Base-by-base conservation (phyloP, 2,329 filamentous ascomycete genomes). In the Cladosporium sp. region DNA sequence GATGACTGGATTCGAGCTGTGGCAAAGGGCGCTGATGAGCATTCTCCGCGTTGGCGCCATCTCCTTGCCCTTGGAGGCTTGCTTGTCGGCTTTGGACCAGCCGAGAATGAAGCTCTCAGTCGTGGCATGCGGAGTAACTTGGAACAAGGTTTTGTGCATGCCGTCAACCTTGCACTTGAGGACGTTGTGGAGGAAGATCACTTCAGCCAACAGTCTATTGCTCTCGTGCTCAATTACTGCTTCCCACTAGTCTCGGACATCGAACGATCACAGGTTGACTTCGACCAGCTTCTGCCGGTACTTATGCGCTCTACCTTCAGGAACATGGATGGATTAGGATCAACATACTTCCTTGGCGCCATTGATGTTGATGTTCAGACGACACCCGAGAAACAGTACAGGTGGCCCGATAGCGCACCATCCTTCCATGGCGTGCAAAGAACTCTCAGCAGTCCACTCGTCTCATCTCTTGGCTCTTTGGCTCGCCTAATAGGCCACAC, bases 51-150 rank as follows among this genome's bases (percentile, higher is more conserved):
- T 68, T 96, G 91, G 91, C 87, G 91, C 72, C 92, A 96, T 72
- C 74, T 92, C 30, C 78, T 96, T n/a, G 82, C 92, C 5, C 82
- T 96, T 8, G 86, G 87, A 0, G 92, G 91, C 3, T 77, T 96
- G 20, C 74, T 96, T 59, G 82, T 93, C 69, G 91, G 90, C 8
- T 87, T 92, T 69, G 88, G 89, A 64, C 78, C 82, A 15, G 80
- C 84, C 61, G 82, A 86, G 40, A 76, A 85, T 47, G 81, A 82
- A 60, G 83, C 84, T n/a, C 73, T 92, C n/a, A 84, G 87, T 5
- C 75, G 78, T 34, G 74, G 80, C 52, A 79, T 93, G 71, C 81
- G 87, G 47, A 82, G 78, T 36, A 90, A 84, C 42, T 77, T 96
- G 0, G 88, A 93, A 69, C 79, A 81, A 17, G 89, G 89, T 1